Evolutionary conservation across 495 filamentous ascomycete genomes (phyloP), one percentile per base, ranked within the genome.

Genomic region (Hypomontagnella submonticulosa): DNA sequence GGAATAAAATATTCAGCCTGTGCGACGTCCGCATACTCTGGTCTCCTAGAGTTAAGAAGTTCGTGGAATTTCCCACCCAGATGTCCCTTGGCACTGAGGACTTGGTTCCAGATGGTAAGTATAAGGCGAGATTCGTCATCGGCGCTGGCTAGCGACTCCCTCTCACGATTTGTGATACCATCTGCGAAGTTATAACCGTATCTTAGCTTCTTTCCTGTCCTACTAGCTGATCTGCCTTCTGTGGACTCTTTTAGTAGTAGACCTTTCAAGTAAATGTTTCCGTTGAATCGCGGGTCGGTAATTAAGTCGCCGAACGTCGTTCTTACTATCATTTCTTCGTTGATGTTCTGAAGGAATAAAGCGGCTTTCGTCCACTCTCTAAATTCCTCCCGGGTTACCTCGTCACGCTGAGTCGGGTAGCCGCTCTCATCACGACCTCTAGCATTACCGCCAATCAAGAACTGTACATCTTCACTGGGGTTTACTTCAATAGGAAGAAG

Each of bases 111-210:
- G 19, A 70, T 70, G 11, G 52, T 19, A 30, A 62, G 34, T 34
- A 71, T 71, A 23, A 51, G 18, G 30, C 19, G 51, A 0, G 60
- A 37, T 36, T 64, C 63, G 4, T 64, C 50, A 18, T 49, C 37
- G 19, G 63, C 55, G 12, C 34, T n/a, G 2, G 59, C 57, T 0
- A 67, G 18, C 16, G 52, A 64, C 23, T 71, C 50, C 37, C 68
- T 64, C 51, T 71, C 63, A 16, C 68, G 63, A 44, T 67, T 71
- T 12, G 60, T 61, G 0, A 13, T 19, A 1, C 68, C 68, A 38
- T 9, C 36, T 36, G 56, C 56, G 23, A 71, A 67, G 36, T 71
- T 71, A 38, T 71, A 71, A 12, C 59, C 63, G 48, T 54, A 71
- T 37, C 18, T 43, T n/a, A 67, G 50, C 7, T 20, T 32, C 13